A percentile compares a stretch with the other conserved stretches of the same genome.
Conservation (phyloP, 371 early-diverging fungal genomes). For the Mortierella sp. region DNA sequence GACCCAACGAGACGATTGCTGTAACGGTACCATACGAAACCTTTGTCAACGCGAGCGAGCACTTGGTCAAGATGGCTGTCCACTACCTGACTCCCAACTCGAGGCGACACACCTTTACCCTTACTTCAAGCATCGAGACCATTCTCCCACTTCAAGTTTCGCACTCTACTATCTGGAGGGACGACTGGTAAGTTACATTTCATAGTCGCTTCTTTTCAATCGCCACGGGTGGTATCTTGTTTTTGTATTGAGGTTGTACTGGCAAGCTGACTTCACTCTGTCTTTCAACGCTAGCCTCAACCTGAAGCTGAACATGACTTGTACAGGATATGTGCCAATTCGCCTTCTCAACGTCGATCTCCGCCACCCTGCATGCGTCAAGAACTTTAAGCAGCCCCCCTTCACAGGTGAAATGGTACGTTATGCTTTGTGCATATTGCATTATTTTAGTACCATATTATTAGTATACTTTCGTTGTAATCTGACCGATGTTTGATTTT, state of each 20-base stretch:
- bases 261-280: neutral
- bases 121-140: conserved; percentile 68
- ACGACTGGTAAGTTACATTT: conserved; percentile 62
- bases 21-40: conserved; percentile 70
- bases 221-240: neutral
- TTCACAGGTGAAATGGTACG: conserved; percentile 68
- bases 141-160: conserved; percentile 68
- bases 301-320: conserved; percentile 70
- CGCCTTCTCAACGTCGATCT: conserved; percentile 66
- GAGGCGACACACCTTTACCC: conserved; percentile 62
- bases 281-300: conserved; percentile 61
- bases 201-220: neutral
- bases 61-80: conserved; percentile 61
- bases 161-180: conserved; percentile 70
- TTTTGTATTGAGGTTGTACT: neutral
- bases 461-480: neutral
- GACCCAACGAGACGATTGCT: conserved; percentile 63
- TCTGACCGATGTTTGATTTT: neutral
- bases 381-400: conserved; percentile 61
- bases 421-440: neutral
- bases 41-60: conserved; percentile 64
- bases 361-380: conserved; percentile 58
- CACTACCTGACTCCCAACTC: conserved; percentile 61
- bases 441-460: neutral
- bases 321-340: conserved; percentile 72